These are phyloP conservation scores for Lotmaria passim DNA, from an alignment of 208 protist species.

Conservation along the genomic window DNA sequence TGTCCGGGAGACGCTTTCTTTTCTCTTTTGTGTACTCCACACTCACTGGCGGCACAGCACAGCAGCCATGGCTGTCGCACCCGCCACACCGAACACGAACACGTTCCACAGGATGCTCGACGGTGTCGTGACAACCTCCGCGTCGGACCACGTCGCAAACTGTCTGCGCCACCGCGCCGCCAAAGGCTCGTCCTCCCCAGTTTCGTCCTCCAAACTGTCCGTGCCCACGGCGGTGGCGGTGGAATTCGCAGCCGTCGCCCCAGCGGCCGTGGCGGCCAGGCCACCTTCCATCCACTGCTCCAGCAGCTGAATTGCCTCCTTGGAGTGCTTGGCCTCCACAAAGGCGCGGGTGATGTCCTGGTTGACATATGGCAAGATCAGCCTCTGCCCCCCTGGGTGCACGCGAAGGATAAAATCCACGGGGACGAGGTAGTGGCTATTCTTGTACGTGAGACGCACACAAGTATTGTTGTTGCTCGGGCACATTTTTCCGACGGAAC, in stretches of 20 bases:
- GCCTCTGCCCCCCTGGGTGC: conserved; percentile 29
- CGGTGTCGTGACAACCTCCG: background rate
- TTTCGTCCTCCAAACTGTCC: background rate
- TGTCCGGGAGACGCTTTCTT: no score
- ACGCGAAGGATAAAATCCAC: conserved; percentile 27
- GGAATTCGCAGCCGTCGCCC: no score
- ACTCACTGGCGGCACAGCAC: conserved; percentile 18
- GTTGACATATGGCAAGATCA: conserved; percentile 35
- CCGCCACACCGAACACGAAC: conserved; percentile 23
- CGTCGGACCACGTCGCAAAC: background rate
- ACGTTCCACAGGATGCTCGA: conserved; percentile 21
- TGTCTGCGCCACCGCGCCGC: background rate
- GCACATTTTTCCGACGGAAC: background rate
- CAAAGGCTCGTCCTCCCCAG: background rate
- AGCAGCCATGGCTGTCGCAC: conserved; percentile 19
- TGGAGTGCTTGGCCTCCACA: conserved; percentile 6
- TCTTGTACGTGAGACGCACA: conserved; percentile 26
- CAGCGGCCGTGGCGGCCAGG: background rate
- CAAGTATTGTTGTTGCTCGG: conserved; percentile 5
- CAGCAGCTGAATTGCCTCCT: background rate
- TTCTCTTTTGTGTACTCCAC: no score
- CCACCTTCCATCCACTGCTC: conserved; percentile 32
- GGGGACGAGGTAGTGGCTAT: conserved; percentile 29
- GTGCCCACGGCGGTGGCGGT: background rate
- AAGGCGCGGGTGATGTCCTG: conserved; percentile 34